Conservation (phyloP, 805 yeast species). For the Saturnispora diversa region DNA sequence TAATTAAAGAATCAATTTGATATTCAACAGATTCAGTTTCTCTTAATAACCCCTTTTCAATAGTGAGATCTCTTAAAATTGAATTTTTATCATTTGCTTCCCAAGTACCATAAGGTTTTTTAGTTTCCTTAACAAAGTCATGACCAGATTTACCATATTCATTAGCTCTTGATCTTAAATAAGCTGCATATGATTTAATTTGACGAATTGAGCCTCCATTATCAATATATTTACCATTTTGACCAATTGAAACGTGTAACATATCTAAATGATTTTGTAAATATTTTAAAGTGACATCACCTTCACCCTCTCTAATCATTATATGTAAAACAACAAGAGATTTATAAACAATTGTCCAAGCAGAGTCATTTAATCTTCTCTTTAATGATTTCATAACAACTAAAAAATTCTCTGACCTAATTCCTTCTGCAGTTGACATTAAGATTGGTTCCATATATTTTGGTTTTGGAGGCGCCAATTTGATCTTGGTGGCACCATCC, state of each 20-base stretch:
- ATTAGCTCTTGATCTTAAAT: constrained; percentile 57
- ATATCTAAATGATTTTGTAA: constrained; percentile 53
- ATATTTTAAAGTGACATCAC: constrained; percentile 62
- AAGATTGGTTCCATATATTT: constrained; percentile 93
- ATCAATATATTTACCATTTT: constrained; percentile 24
- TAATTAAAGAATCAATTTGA: constrained; percentile 69
- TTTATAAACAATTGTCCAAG: constrained; percentile 91
- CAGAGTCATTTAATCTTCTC: constrained; percentile 59
- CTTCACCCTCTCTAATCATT: constrained; percentile 88
- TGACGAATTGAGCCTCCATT: constrained; percentile 45
- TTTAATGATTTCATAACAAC: constrained; percentile 61
- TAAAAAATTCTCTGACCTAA: constrained; percentile 45
- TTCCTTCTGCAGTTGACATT: constrained; percentile 51
- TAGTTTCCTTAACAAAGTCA: constrained; percentile 74
- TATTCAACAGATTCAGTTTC: constrained; percentile 79
- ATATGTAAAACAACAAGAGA: constrained; percentile 77
- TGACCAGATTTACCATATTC: constrained; percentile 57
- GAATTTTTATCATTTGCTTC: constrained; percentile 42
- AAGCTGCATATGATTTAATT: constrained; percentile 60
- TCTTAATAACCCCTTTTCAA: constrained; percentile 74
- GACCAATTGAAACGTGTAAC: constrained; percentile 39
- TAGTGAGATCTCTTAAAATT: constrained; percentile 52
- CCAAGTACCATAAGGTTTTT: constrained; percentile 25
- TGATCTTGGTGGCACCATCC: constrained; percentile 68
- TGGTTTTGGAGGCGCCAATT: constrained; percentile 95